A percentile compares a stretch with the other conserved stretches of the same genome.
Conservation (phyloP, 306 rosid genomes). For the Fragaria nilgerrensis region DNA sequence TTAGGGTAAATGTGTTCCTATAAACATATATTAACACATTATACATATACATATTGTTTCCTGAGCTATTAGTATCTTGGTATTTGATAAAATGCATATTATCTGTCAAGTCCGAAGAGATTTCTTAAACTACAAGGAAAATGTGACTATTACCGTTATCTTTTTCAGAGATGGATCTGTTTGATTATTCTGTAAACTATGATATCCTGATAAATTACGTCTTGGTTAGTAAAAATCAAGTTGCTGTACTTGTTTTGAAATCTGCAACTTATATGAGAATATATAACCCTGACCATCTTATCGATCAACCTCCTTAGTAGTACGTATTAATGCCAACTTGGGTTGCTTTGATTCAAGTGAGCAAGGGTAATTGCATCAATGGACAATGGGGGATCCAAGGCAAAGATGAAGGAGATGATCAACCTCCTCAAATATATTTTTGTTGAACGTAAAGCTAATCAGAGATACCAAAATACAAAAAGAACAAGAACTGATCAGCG, state of each 20-base stretch:
- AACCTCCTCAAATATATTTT: background rate
- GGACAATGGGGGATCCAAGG: background rate
- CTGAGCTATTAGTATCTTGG: constrained; percentile 12
- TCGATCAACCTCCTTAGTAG: background rate
- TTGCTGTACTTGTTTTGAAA: background rate
- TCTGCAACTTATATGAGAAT: background rate
- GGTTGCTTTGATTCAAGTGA: background rate
- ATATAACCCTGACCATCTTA: background rate
- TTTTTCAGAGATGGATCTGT: background rate
- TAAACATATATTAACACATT: background rate
- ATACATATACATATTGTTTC: background rate
- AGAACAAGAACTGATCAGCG: no score
- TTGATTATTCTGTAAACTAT: background rate
- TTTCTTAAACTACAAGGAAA: background rate
- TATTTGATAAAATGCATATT: background rate
- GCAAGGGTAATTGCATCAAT: background rate
- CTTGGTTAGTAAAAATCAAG: background rate
- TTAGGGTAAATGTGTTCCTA: constrained; percentile 17
- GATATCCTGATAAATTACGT: background rate
- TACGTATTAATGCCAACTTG: background rate
- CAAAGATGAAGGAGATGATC: background rate
- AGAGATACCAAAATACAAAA: no score
- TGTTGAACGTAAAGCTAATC: background rate
- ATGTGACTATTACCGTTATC: constrained; percentile 7
- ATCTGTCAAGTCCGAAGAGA: background rate